A percentile compares a stretch with the other conserved stretches of the same genome.
These are phyloP conservation scores for Volvox carteri DNA, from an alignment of 163 green algal species.

Conservation along the genomic window DNA sequence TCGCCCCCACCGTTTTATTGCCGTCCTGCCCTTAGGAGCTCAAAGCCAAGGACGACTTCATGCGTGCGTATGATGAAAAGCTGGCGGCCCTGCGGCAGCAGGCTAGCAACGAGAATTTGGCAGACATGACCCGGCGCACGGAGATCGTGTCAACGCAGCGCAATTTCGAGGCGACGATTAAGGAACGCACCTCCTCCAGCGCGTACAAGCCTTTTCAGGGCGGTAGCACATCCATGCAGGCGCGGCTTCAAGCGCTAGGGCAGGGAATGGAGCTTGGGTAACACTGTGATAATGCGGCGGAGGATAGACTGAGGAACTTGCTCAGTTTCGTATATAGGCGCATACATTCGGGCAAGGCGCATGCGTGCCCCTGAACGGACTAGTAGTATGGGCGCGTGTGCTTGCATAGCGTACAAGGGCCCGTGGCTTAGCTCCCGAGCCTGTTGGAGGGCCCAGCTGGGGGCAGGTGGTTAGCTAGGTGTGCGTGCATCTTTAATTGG, in stretches of 20 bases:
- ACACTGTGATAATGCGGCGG: neutral
- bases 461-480: too few relatives aligned
- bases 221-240: slow-evolving; percentile 63
- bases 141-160: slow-evolving; percentile 37
- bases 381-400: too few relatives aligned
- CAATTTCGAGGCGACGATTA: slow-evolving; percentile 6
- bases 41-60: slow-evolving; percentile 67
- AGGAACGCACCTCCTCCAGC: slow-evolving; percentile 1
- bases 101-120: neutral
- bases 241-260: slow-evolving; percentile 62
- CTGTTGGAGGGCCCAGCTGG: too few relatives aligned
- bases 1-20: too few relatives aligned
- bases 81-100: slow-evolving; percentile 39
- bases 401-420: too few relatives aligned
- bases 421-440: too few relatives aligned
- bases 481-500: too few relatives aligned
- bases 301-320: neutral
- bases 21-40: slow-evolving; percentile 45
- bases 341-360: too few relatives aligned
- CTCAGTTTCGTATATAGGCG: too few relatives aligned
- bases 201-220: slow-evolving; percentile 48
- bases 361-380: too few relatives aligned
- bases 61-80: slow-evolving; percentile 68
- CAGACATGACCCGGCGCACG: neutral
- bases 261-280: slow-evolving; percentile 57